Percentiles rank a stretch among this genome's conserved stretches.
Evolutionary conservation across 2,329 filamentous ascomycete species (phyloP).

Genomic region (Hortaea werneckii): DNA sequence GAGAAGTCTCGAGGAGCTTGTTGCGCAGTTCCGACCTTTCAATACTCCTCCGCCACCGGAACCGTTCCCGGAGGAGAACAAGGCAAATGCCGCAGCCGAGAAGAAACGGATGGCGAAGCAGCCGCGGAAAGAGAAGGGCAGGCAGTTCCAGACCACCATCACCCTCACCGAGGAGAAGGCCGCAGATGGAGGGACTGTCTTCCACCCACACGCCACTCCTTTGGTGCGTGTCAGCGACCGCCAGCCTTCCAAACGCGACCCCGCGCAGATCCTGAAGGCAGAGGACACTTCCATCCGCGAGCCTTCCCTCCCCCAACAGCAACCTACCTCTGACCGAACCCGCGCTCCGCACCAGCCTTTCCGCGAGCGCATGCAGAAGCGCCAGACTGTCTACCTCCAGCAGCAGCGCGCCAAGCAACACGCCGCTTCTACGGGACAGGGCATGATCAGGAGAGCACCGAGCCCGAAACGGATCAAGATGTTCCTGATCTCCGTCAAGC

Average conservation of each 20-base stretch:
- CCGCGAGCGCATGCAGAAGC: conserved; percentile 58
- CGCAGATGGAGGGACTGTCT: conserved; percentile 40
- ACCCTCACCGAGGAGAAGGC: conserved; percentile 45
- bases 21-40: conserved; percentile 57
- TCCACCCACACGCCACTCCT: conserved; percentile 22
- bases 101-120: conserved; percentile 6
- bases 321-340: conserved; percentile 1
- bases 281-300: not conserved
- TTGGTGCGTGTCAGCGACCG: conserved; percentile 31
- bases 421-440: not conserved
- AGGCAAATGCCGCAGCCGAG: conserved; percentile 4
- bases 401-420: conserved; percentile 5
- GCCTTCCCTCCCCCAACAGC: not conserved
- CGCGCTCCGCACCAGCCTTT: conserved; percentile 39
- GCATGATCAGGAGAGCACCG: conserved; percentile 6
- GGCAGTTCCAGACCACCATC: conserved; percentile 37
- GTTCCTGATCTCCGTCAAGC: conserved; percentile 79
- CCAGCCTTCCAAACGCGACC: not conserved
- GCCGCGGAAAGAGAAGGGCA: not conserved
- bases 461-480: conserved; percentile 38
- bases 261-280: not conserved
- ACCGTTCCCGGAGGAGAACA: conserved; percentile 31
- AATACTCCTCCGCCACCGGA: conserved; percentile 71
- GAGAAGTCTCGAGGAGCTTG: conserved; percentile 30
- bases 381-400: conserved; percentile 45